Base-by-base conservation (phyloP, 768 basidiomycete genomes). In the Naganishia antarctica region DNA sequence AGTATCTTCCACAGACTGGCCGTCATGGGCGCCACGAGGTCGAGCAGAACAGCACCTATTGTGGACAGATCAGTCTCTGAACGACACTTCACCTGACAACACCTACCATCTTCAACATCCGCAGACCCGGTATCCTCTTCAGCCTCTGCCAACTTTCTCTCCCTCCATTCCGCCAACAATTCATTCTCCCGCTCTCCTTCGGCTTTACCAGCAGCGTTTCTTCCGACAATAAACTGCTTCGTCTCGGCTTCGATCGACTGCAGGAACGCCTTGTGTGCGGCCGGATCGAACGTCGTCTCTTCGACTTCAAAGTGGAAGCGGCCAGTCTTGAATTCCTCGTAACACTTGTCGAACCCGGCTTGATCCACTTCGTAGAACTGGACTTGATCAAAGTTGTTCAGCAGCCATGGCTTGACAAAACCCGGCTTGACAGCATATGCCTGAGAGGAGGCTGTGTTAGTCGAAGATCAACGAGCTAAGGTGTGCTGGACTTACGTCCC, bases 351-450 rank as follows among this genome's bases (percentile, higher is more conserved):
- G 64, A 86, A 87, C 25, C 77, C 25, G 76, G 79, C 66, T 83
- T 83, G 25, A 63, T 76, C 41, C 15, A 70, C 68, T 47, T 69
- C 65, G 34, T 81, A 79, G 69, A 86, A 85, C 16, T 78, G 76
- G n/a, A 86, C 74, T 83, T 86, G 84, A 69, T 87, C 86, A 63
- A 88, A 88, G 0, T 83, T 81, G 9, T 80, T 74, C 3, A 87
- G 75, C 3, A 87, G 69, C 85, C 86, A 87, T 0, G 85, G 86
- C 18, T 74, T 75, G 4, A 81, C 79, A 15, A 80, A 74, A 4
- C 70, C 69, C 62, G 71, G 71, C 57, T 70, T 69, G 25, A 66
- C 67, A 21, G 70, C 68, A 62, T 72, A 69, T 5, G 70, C 41
- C 68, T 71, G 61, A 6, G 32, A 21, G 21, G 45, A 34, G n/a